Evolutionary conservation across 108 stramenopile genomes (phyloP).

Genomic region (Aurantiochytrium sp.): DNA sequence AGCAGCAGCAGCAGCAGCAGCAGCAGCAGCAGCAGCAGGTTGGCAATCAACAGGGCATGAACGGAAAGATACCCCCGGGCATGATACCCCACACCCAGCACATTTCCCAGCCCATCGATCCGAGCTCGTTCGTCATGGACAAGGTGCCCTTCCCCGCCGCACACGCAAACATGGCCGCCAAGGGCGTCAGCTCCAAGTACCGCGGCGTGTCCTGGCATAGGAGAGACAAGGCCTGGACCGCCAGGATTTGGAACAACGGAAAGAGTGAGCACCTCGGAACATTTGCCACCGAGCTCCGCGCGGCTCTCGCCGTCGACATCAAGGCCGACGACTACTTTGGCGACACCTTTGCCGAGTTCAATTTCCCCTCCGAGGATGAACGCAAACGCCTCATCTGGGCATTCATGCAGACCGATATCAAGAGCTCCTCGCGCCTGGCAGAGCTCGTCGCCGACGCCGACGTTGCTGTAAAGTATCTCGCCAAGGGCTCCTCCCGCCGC

Average conservation of each 20-base stretch:
- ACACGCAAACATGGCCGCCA: neutral
- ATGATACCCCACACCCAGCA: too few species aligned
- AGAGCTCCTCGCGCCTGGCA: neutral
- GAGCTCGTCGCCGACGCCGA: neutral
- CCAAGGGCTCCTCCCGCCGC: neutral
- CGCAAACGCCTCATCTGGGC: slow-evolving; percentile 6
- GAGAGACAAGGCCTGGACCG: neutral
- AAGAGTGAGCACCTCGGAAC: neutral
- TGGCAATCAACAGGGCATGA: too few species aligned
- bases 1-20: too few species aligned
- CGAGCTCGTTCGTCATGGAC: neutral
- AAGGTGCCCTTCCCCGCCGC: neutral
- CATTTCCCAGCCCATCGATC: too few species aligned
- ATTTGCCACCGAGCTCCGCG: neutral
- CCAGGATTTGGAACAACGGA: neutral
- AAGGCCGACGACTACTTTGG: slow-evolving; percentile 21
- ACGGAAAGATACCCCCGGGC: too few species aligned
- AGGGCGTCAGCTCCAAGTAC: slow-evolving; percentile 6
- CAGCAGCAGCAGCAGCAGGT: too few species aligned
- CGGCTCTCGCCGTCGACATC: neutral
- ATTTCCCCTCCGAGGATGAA: neutral
- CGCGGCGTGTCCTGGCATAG: slow-evolving; percentile 4
- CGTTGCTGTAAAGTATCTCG: neutral
- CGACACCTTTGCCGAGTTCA: neutral
- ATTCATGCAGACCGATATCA: neutral